Evolutionary conservation across 2,329 filamentous ascomycete genomes (phyloP).

Genomic region (Thyridium curvatum): DNA sequence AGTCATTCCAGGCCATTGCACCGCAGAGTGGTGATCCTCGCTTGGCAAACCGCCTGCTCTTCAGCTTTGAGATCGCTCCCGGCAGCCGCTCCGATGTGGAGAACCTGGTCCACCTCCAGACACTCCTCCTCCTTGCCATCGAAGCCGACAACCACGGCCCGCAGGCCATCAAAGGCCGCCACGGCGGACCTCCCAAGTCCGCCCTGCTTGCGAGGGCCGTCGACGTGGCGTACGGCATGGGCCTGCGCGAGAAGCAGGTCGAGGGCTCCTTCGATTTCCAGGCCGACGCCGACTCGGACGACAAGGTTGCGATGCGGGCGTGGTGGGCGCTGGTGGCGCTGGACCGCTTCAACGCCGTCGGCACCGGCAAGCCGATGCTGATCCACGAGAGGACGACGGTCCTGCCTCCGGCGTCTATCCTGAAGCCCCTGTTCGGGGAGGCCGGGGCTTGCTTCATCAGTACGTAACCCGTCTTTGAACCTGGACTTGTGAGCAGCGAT

Average conservation of each 20-base stretch:
- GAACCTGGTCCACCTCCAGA: constrained; percentile 58
- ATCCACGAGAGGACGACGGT: constrained; percentile 58
- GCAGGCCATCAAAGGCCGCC: constrained; percentile 29
- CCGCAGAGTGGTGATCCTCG: constrained; percentile 34
- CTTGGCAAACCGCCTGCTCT: constrained; percentile 38
- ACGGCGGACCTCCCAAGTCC: constrained; percentile 40
- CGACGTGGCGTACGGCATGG: constrained; percentile 58
- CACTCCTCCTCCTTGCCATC: constrained; percentile 58
- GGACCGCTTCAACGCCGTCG: constrained; percentile 68
- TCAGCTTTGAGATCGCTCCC: constrained; percentile 43
- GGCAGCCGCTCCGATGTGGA: constrained; percentile 28
- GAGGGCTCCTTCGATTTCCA: constrained; percentile 29
- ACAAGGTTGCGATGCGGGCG: constrained; percentile 54
- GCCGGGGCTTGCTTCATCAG: constrained; percentile 58
- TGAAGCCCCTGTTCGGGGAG: constrained; percentile 56
- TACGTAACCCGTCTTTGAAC: constrained; percentile 32
- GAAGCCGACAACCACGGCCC: constrained; percentile 54
- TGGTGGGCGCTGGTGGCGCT: constrained; percentile 70
- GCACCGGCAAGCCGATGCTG: constrained; percentile 54
- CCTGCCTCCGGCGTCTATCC: constrained; percentile 41
- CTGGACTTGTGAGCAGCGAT: too few relatives aligned
- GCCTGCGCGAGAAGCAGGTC: constrained; percentile 42
- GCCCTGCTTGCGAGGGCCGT: constrained; percentile 60
- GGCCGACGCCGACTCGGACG: constrained; percentile 52
- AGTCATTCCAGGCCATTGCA: constrained; percentile 35